Evolutionary conservation across 495 filamentous ascomycete species (phyloP), one percentile per base, ranked within the genome.

Genomic region (Pyrenopolyporus hunteri): DNA sequence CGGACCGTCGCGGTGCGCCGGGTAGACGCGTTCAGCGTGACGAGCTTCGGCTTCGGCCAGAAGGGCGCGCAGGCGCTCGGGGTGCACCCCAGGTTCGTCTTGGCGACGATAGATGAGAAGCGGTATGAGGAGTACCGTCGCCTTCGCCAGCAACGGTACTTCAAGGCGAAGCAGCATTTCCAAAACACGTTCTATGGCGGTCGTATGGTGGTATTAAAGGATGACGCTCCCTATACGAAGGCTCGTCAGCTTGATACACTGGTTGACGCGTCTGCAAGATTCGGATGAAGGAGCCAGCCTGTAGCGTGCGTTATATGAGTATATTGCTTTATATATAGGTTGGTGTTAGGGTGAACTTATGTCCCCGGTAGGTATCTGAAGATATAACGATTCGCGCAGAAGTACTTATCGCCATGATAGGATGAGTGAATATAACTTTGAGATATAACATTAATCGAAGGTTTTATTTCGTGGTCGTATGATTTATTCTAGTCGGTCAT

Each of bases 11-110:
- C 95, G 75, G 97, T 93, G 6, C 91, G 94, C 68, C 94, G 92
- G 42, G 79, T 98, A 78, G 93, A 92, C 68, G 91, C 91, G 6
- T 93, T 96, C 81, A 90, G 87, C 1, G 87, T 95, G 59, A 96
- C 91, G 20, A 94, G 91, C 8, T 96, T 96, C 73, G 91, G 91
- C 72, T 95, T 96, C 78, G 91, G 91, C 49, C 91, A 96, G 70
- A 94, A 94, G 80, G 91, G 91, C 64, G 89, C 91, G 48, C 91
- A 95, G 71, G 91, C 87, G 51, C 89, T 96, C 67, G 91, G 90
- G 72, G 89, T 96, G 47, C 89, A 94, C 70, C 87, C 91, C 32
- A 90, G 85, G 72, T 96, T 92, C 70, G 85, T 96, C 52, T 93
- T 87, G 68, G 91, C 91, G 26, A 86, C 87, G 11, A 86, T 96